phyloP scores from a whole-genome alignment of 2,329 filamentous ascomycete genomes.

The Monilinia polystroma region DNA sequence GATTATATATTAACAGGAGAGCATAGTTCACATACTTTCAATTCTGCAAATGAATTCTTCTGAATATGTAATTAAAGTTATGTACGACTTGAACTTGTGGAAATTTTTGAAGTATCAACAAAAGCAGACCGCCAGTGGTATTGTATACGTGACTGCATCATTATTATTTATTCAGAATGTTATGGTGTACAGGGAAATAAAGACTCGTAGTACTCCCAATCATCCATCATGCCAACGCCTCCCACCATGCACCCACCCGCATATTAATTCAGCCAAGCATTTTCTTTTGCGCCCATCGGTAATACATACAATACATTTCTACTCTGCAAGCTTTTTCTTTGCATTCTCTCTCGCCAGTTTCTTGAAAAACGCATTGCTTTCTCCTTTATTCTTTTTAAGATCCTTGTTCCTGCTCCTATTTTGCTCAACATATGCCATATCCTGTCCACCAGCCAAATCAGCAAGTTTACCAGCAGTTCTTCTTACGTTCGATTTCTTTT shows the following conservation, averaged over 20 bases:
- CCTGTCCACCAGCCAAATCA: constrained; percentile 85
- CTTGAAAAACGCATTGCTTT: constrained; percentile 62
- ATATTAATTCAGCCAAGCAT: constrained; percentile 6
- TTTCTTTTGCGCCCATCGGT: neutral
- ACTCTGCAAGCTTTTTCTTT: constrained; percentile 50
- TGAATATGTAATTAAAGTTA: neutral
- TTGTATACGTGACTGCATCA: neutral
- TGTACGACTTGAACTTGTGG: neutral
- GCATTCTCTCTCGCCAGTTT: constrained; percentile 63
- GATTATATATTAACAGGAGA: no score
- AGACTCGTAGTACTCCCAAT: neutral
- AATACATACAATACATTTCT: neutral
- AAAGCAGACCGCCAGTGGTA: neutral
- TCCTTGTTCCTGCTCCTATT: constrained; percentile 71
- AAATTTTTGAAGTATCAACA: neutral
- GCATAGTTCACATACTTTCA: no score
- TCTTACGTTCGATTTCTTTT: constrained; percentile 61
- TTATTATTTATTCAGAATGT: neutral
- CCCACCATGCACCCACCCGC: neutral
- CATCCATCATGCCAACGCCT: constrained; percentile 3
- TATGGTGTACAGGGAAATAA: neutral
- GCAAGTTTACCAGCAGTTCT: constrained; percentile 82
- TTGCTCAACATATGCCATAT: constrained; percentile 94
- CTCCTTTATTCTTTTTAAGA: constrained; percentile 60
- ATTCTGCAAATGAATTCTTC: neutral